Base-by-base conservation (phyloP, 2,329 filamentous ascomycete genomes). In the Ophiobolus disseminans region DNA sequence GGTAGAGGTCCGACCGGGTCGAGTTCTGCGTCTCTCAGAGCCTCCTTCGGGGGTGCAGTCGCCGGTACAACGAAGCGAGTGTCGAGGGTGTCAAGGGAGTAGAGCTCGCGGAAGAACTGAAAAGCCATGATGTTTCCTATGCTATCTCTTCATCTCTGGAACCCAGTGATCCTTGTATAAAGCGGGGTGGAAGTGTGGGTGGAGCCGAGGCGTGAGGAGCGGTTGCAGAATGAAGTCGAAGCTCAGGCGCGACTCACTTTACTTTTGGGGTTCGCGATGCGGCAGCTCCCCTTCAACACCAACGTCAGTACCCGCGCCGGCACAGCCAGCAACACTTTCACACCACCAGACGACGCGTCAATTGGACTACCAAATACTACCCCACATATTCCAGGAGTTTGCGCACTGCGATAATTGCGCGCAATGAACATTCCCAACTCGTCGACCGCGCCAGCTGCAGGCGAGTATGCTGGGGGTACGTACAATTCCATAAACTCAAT, bases 1-100 rank as follows among this genome's bases (percentile, higher is more conserved):
- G 70, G 60, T 28, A 63, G 36, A 14, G 73, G 63, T 14, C 63
- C 62, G 8, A 60, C 60, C 41, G 72, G 66, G 50, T 72, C 70
- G 41, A 68, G 54, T 43, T 62, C 55, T 23, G 66, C 60, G 31
- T 74, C 64, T 46, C 65, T 62, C n/a, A 70, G 63, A 32, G 67
- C 66, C 49, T 73, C 64, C 54, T 68, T 73, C 41, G 72, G 86
- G 26, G 91, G 84, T 17, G 85, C 85, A 20, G 81, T 83, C 23
- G 91, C 85, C 9, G 90, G 81, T 42, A 82, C 87, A 21, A 86
- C 87, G 72, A 96, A 86, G 54, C 87, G 83, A 45, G 85, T 87
- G 73, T 90, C 87, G 59, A 89, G 81, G 17, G 85, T 88, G 62
- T 87, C 83, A 46, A 86, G 79, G 46, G 83, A 84, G 71, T 86